These are phyloP conservation scores for Plantago ovata DNA, from an alignment of 257 asterid species.

Conservation along the genomic window DNA sequence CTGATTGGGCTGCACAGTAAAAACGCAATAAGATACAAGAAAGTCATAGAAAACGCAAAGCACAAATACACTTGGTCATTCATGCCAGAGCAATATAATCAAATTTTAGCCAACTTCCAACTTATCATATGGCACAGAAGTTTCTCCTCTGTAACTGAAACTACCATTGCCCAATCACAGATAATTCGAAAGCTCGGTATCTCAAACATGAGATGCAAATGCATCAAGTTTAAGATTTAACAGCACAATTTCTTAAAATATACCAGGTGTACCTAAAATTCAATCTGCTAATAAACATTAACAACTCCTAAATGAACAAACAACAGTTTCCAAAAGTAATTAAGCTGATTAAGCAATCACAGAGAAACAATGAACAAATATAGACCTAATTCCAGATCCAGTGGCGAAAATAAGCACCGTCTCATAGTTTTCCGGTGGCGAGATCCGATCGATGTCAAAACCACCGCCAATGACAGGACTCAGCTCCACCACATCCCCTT, in stretches of 20 bases:
- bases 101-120: too few species aligned
- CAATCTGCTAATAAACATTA: too few species aligned
- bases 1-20: conserved; percentile 72
- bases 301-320: too few species aligned
- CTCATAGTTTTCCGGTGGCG: conserved; percentile 69
- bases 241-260: too few species aligned
- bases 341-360: neutral
- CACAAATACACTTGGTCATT: neutral
- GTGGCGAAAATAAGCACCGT: conserved; percentile 89
- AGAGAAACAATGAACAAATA: neutral
- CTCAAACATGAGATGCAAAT: too few species aligned
- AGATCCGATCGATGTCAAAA: conserved; percentile 55
- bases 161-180: too few species aligned
- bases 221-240: too few species aligned
- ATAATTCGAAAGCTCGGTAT: too few species aligned
- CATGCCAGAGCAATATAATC: neutral
- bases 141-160: too few species aligned
- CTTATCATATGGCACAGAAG: too few species aligned
- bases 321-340: neutral
- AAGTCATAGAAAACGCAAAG: conserved; percentile 6
- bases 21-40: conserved; percentile 15
- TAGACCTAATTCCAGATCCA: conserved; percentile 92
- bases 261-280: too few species aligned
- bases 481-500: conserved; percentile 86
- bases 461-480: conserved; percentile 84